Conservation (phyloP, 768 basidiomycete species). For the Agaricus blazei region DNA sequence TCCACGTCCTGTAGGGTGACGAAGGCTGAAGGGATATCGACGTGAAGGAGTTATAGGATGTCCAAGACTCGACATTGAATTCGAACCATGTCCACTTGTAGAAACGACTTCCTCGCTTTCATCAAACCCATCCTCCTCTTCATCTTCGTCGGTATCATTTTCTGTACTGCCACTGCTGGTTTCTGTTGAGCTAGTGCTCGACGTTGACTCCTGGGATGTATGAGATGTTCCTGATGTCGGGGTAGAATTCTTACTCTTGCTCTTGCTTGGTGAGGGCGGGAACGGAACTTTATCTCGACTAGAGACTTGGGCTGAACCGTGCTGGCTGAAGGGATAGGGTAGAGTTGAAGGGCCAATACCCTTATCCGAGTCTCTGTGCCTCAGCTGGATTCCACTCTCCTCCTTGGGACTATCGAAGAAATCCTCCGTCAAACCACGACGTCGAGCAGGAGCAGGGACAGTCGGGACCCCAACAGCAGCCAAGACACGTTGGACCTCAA, state of each 20-base stretch:
- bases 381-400: slow-evolving; percentile 13
- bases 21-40: slow-evolving; percentile 66
- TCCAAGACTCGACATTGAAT: slow-evolving; percentile 83
- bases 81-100: slow-evolving; percentile 57
- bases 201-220: neutral
- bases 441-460: slow-evolving; percentile 47
- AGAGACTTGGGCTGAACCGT: slow-evolving; percentile 51
- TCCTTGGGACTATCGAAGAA: slow-evolving; percentile 54
- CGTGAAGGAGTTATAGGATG: slow-evolving; percentile 55
- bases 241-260: slow-evolving; percentile 19
- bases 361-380: slow-evolving; percentile 7
- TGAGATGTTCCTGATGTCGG: slow-evolving; percentile 10
- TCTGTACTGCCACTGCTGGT: slow-evolving; percentile 17
- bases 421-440: slow-evolving; percentile 57
- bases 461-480: slow-evolving; percentile 51
- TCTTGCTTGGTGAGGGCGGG: slow-evolving; percentile 51
- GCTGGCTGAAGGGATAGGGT: slow-evolving; percentile 70
- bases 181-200: slow-evolving; percentile 12
- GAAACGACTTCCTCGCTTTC: slow-evolving; percentile 44
- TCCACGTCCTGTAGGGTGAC: slow-evolving; percentile 32
- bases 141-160: slow-evolving; percentile 14
- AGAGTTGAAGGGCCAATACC: slow-evolving; percentile 27
- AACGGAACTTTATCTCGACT: slow-evolving; percentile 60
- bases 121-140: slow-evolving; percentile 28
- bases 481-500: slow-evolving; percentile 45